Evolutionary conservation across 2,329 filamentous ascomycete species (phyloP).

Genomic region (Hymenoscyphus occultus): DNA sequence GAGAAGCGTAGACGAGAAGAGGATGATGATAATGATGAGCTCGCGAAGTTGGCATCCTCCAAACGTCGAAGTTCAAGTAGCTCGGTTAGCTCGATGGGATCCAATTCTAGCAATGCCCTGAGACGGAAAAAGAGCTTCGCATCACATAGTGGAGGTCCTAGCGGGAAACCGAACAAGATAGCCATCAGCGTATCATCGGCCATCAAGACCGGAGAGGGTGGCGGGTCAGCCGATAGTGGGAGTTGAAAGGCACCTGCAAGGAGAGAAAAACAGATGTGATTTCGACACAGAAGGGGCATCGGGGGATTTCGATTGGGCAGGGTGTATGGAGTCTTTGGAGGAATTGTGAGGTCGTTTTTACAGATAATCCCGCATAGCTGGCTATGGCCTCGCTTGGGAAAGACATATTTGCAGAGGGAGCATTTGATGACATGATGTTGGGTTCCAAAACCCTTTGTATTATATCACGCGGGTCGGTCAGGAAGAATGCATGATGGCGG

Average conservation of each 20-base stretch:
- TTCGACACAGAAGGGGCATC: constrained; percentile 12
- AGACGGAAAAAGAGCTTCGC: constrained; percentile 48
- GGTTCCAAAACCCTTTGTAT: constrained; percentile 26
- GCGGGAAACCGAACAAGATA: constrained; percentile 50
- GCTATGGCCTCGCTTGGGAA: constrained; percentile 17
- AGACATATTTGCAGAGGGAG: constrained; percentile 18
- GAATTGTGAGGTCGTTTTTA: constrained; percentile 27
- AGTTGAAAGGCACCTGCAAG: constrained; percentile 23
- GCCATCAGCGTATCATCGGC: constrained; percentile 54
- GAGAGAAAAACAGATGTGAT: constrained; percentile 6
- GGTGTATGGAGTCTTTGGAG: constrained; percentile 31
- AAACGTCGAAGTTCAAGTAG: constrained; percentile 58
- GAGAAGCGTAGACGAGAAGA: constrained; percentile 91
- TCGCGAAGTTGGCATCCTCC: constrained; percentile 71
- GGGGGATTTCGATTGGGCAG: constrained; percentile 19
- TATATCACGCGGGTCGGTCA: constrained; percentile 23
- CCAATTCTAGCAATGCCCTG: constrained; percentile 32
- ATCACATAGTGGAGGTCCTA: constrained; percentile 40
- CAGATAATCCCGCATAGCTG: constrained; percentile 22
- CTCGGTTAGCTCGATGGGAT: constrained; percentile 26
- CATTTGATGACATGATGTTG: constrained; percentile 23
- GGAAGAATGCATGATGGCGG: constrained; percentile 21
- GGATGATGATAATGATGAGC: constrained; percentile 79
- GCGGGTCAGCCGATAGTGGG: constrained; percentile 26
- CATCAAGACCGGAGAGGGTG: constrained; percentile 35